Evolutionary conservation across 108 stramenopile species (phyloP).

Genomic region (Nannochloropsis granulata): DNA sequence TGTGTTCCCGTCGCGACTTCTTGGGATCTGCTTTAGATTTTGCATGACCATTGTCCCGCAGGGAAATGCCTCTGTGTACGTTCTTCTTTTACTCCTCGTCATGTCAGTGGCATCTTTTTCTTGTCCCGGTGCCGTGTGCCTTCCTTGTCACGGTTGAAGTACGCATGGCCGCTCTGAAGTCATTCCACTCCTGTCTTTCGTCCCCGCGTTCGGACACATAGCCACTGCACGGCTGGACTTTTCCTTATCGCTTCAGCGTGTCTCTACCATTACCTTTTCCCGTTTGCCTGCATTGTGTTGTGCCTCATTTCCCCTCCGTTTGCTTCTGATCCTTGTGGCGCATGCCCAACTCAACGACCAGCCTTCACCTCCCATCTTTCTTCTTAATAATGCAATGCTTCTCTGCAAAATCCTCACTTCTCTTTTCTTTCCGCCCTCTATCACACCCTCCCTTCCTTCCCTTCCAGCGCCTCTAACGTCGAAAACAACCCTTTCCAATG

Average conservation of each 20-base stretch:
- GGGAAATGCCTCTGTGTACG: no score
- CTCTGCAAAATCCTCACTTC: not conserved
- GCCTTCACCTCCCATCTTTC: not conserved
- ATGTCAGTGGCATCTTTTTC: no score
- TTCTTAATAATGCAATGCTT: not conserved
- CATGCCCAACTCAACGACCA: not conserved
- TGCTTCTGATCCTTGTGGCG: no score
- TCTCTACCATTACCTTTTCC: no score
- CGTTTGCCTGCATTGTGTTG: not conserved
- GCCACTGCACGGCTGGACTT: no score
- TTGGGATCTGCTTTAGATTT: no score
- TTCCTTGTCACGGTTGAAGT: no score
- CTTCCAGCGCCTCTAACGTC: not conserved
- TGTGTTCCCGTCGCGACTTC: no score
- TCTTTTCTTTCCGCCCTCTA: not conserved
- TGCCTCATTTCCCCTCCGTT: not conserved
- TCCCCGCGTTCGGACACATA: not conserved
- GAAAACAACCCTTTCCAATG: not conserved
- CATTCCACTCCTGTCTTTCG: not conserved
- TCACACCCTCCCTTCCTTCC: not conserved
- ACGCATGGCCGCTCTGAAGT: not conserved
- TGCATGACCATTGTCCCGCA: no score
- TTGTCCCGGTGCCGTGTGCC: no score
- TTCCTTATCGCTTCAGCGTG: no score
- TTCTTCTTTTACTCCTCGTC: no score